Evolutionary conservation across 129 eudicot species (phyloP), one percentile per base, ranked within the genome.

Genomic region (Deinandra increscens): DNA sequence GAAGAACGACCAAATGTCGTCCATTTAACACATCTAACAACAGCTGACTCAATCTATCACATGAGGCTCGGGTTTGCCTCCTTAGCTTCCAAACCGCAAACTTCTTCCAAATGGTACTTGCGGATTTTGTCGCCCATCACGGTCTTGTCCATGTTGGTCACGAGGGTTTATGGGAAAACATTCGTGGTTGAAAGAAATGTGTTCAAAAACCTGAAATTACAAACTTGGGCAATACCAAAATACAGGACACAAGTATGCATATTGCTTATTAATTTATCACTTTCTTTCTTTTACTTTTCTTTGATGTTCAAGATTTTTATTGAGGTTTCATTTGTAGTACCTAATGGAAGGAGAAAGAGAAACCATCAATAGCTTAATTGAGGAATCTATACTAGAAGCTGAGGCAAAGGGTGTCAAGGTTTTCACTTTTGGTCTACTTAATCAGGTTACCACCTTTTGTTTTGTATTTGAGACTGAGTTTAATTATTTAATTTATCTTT

Each of bases 331-430:
- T 65, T 43, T 79, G 77, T 67, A 84, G 97, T 90, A 86, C 70
- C 75, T 20, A 20, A 66, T 82, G 77, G 79, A 76, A 29, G 72
- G 82, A 85, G 88, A 82, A 80, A 70, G 65, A 65, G 75, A 90
- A 76, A 51, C 75, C 18, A 82, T 90, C 65, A 84, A 84, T 71
- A 51, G 33, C 33, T 46, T 87, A 79, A 87, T 90, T 29, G 91
- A 87, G 62, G 88, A 79, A 51, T 91, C 94, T 13, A 86, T 90
- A 42, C 70, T 86, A 22, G 85, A 90, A 59, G 95, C 95, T 11
- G 88, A 90, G 3, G 85, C 58, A 14, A 84, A 78, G 74, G 88
- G 88, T 9, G 60, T 79, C 66, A 82, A 79, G 62, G 95, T 90
- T 29, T 51, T 87, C 55, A 84, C 81, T 45, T 84, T 86, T 20